These are phyloP conservation scores for Debaryomyces coudertii DNA, from an alignment of 1,139 yeast genomes.

Conservation along the genomic window DNA sequence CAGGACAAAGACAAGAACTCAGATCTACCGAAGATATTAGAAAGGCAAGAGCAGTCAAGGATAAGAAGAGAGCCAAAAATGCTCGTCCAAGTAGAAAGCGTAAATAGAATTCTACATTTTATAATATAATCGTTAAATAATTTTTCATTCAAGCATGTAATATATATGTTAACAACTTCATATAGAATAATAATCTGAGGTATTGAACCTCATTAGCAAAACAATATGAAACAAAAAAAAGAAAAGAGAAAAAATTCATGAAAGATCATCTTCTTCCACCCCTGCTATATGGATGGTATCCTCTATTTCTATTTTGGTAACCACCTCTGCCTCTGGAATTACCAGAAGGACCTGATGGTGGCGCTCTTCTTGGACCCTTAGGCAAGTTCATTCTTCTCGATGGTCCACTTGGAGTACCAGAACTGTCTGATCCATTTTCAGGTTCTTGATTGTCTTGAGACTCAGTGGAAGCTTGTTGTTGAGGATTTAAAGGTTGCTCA, in stretches of 20 bases:
- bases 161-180: not conserved
- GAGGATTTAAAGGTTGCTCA: slow-evolving; percentile 58
- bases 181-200: not conserved
- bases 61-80: slow-evolving; percentile 79
- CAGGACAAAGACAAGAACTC: slow-evolving; percentile 62
- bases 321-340: slow-evolving; percentile 31
- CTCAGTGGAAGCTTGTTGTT: slow-evolving; percentile 47
- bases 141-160: not conserved
- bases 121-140: slow-evolving; percentile 1
- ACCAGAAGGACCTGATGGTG: slow-evolving; percentile 43
- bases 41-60: slow-evolving; percentile 70
- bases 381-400: slow-evolving; percentile 41
- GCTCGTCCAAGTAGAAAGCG: slow-evolving; percentile 65
- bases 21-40: slow-evolving; percentile 75
- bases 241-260: not conserved
- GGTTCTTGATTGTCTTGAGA: slow-evolving; percentile 14
- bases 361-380: slow-evolving; percentile 48
- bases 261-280: slow-evolving; percentile 26
- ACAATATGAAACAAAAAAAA: not conserved
- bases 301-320: slow-evolving; percentile 27
- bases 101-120: slow-evolving; percentile 16
- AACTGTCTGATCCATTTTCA: slow-evolving; percentile 17
- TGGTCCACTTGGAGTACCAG: slow-evolving; percentile 26
- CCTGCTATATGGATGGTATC: slow-evolving; percentile 39
- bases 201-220: not conserved